These are phyloP conservation scores for Ophiocordyceps sinensis DNA, from an alignment of 2,329 filamentous ascomycete species.

Conservation along the genomic window DNA sequence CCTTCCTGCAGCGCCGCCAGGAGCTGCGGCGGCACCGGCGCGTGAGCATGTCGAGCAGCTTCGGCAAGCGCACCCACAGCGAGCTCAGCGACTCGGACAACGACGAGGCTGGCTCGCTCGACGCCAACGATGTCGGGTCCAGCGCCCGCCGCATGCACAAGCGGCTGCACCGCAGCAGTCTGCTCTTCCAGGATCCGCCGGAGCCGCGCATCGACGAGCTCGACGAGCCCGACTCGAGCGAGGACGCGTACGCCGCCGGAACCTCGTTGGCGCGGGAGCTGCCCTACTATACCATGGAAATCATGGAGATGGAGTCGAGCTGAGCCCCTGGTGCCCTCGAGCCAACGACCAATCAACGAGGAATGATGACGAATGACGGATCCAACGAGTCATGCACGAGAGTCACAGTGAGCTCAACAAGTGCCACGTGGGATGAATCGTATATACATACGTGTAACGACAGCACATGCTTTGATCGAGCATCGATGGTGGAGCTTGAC, in stretches of 20 bases:
- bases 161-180: conserved; percentile 28
- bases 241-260: conserved; percentile 26
- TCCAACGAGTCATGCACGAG: too few species aligned
- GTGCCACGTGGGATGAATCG: too few species aligned
- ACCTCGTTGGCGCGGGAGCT: conserved; percentile 31
- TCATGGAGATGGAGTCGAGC: conserved; percentile 32
- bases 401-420: too few species aligned
- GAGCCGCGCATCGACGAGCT: conserved; percentile 37
- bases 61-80: conserved; percentile 39
- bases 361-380: too few species aligned
- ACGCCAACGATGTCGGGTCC: conserved; percentile 27
- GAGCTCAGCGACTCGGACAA: conserved; percentile 37
- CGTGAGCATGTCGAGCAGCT: conserved; percentile 37
- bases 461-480: too few species aligned
- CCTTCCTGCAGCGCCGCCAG: conserved; percentile 25
- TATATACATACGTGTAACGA: too few species aligned
- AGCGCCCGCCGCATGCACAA: conserved; percentile 33
- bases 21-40: conserved; percentile 28
- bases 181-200: conserved; percentile 35
- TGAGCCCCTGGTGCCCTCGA: background rate
- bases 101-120: conserved; percentile 21
- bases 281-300: conserved; percentile 34
- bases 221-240: conserved; percentile 35
- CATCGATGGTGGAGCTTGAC: too few species aligned
- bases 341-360: conserved; percentile 1